These are phyloP conservation scores for Aschersonia sp. DNA, from an alignment of 2,329 filamentous ascomycete genomes.

Conservation along the genomic window DNA sequence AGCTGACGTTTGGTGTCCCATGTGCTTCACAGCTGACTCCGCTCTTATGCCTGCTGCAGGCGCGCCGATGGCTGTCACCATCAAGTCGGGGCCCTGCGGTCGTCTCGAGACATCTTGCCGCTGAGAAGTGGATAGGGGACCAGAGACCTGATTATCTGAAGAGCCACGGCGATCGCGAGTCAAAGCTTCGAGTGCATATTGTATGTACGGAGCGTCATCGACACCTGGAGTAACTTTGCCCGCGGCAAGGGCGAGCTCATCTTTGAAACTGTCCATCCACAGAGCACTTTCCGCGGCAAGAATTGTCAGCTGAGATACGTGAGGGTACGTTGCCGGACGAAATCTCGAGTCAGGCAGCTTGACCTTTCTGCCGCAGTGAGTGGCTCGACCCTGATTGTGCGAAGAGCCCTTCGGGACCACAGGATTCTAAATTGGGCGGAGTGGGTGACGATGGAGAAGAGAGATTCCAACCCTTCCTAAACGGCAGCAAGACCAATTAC, in stretches of 20 bases:
- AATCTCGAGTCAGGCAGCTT: too few species aligned
- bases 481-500: neutral
- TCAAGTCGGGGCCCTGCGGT: neutral
- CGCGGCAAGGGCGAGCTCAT: slow-evolving; percentile 34
- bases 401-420: too few species aligned
- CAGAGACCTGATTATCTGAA: slow-evolving; percentile 29
- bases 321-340: neutral
- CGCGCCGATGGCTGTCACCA: too few species aligned
- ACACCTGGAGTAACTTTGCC: slow-evolving; percentile 56
- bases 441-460: too few species aligned
- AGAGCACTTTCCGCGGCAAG: slow-evolving; percentile 17
- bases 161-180: slow-evolving; percentile 57
- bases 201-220: slow-evolving; percentile 78
- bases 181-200: slow-evolving; percentile 78
- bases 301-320: slow-evolving; percentile 25
- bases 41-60: too few species aligned
- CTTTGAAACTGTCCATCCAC: slow-evolving; percentile 29
- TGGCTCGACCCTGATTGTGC: too few species aligned
- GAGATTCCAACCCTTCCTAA: too few species aligned
- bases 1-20: too few species aligned
- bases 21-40: too few species aligned
- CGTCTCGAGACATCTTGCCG: slow-evolving; percentile 5
- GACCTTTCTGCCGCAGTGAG: too few species aligned
- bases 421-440: too few species aligned
- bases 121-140: slow-evolving; percentile 26